Evolutionary conservation across 2,329 filamentous ascomycete genomes (phyloP), one percentile per base, ranked within the genome.

Genomic region (Penicillium aurantiogriseum): DNA sequence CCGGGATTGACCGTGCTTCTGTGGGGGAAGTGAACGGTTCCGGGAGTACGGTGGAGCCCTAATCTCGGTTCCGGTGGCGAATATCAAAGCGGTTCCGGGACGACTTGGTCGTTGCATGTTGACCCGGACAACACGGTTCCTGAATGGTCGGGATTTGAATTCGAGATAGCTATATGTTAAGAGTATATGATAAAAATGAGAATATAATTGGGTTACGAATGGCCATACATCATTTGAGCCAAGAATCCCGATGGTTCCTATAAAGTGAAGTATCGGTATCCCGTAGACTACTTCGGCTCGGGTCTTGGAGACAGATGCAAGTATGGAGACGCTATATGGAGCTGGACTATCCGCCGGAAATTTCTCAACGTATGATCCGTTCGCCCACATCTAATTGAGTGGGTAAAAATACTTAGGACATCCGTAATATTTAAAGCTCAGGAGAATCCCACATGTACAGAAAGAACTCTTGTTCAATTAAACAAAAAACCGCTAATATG

Each of bases 11-110:
- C 19, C 4, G 39, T 43, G 42, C 9, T n/a, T 27, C 9, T 44
- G 42, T 44, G 39, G 49, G 49, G 50, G 10, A 8, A 7, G 3
- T 25, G 15, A 27, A 48, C 50, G 51, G 51, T 54, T 54, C 43
- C 51, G 51, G 35, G 42, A 47, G 13, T 35, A 27, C 27, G 7
- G 51, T 39, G 51, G 51, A 38, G 33, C 23, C 43, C 4, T 29
- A 4, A 25, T 54, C 43, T 54, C 51, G 51, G 51, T 54, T 54
- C 51, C 51, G 51, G 51, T 54, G 43, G 51, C 51, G 43, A 54
- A 54, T 48, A 48, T 48, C 51, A 40, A 40, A 23, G 10, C 19
- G 39, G 31, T 44, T 44, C 50, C 50, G 50, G 29, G 21, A 36
- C 19, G 4, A 29, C 11, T 21, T 9, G n/a, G 5, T 2, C 15